Conservation (phyloP, 2,329 filamentous ascomycete genomes). For the Fusarium chuoi region DNA sequence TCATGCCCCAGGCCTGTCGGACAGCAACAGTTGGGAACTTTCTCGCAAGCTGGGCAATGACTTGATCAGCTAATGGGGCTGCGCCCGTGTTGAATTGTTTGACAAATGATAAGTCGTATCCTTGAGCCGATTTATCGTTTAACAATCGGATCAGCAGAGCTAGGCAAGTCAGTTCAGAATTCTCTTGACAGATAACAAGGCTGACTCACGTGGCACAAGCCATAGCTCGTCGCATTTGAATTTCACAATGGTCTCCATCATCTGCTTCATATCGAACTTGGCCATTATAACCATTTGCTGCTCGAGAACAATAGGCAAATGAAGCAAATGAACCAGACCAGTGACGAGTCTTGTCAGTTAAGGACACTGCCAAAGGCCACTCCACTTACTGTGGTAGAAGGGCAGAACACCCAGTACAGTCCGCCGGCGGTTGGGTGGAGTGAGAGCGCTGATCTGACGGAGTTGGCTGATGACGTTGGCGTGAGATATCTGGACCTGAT, state of each 20-base stretch:
- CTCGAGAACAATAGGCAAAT: background rate
- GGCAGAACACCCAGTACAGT: background rate
- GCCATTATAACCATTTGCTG: background rate
- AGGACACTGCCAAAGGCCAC: accelerated
- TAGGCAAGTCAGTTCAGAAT: accelerated
- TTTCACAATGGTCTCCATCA: background rate
- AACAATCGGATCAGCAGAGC: background rate
- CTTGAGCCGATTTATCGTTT: background rate
- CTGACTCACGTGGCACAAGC: background rate
- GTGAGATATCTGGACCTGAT: background rate
- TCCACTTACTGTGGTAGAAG: background rate
- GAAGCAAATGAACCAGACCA: background rate
- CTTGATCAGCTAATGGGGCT: background rate
- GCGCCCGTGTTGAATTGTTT: background rate
- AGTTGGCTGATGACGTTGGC: background rate
- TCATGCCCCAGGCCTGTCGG: background rate
- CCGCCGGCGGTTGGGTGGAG: background rate
- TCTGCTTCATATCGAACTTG: background rate
- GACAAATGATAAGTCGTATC: background rate
- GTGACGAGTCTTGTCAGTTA: background rate
- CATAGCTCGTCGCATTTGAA: background rate
- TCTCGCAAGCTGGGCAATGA: background rate
- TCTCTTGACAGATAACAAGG: accelerated
- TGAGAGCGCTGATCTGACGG: background rate
- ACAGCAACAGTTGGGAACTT: background rate